Conservation (phyloP, 1,139 yeast species). For the Geotrichum bryndzae region DNA sequence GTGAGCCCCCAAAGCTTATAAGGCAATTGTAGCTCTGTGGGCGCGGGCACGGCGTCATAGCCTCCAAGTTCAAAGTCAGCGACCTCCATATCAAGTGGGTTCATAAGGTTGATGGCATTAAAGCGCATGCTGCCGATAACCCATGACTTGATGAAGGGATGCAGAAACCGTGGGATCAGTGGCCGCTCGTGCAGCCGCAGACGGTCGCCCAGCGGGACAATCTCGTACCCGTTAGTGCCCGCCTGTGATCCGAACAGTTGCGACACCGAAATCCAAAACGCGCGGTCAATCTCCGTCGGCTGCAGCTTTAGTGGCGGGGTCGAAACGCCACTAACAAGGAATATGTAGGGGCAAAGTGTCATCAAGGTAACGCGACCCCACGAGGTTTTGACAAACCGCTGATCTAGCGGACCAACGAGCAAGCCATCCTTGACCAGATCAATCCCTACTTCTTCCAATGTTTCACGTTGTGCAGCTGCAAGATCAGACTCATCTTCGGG, state of each 20-base stretch:
- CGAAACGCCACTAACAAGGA: slow-evolving; percentile 24
- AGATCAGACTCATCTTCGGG: slow-evolving; percentile 33
- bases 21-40: slow-evolving; percentile 23
- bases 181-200: slow-evolving; percentile 22
- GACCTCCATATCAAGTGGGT: slow-evolving; percentile 19
- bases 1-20: slow-evolving; percentile 39
- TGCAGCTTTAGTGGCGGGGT: slow-evolving; percentile 28
- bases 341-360: slow-evolving; percentile 38
- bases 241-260: slow-evolving; percentile 23
- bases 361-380: slow-evolving; percentile 35
- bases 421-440: slow-evolving; percentile 29
- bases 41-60: neutral
- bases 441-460: slow-evolving; percentile 39
- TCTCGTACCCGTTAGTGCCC: slow-evolving; percentile 21
- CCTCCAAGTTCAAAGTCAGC: neutral
- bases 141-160: slow-evolving; percentile 19
- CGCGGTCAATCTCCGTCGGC: slow-evolving; percentile 36
- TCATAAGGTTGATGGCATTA: slow-evolving; percentile 31
- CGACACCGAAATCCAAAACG: slow-evolving; percentile 37
- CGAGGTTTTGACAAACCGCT: slow-evolving; percentile 33
- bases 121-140: slow-evolving; percentile 33
- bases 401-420: slow-evolving; percentile 36
- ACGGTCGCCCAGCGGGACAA: slow-evolving; percentile 28
- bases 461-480: slow-evolving; percentile 36
- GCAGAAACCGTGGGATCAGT: slow-evolving; percentile 21